These are phyloP conservation scores for Pythium chondricola DNA, from an alignment of 352 stramenopile species.

Conservation along the genomic window DNA sequence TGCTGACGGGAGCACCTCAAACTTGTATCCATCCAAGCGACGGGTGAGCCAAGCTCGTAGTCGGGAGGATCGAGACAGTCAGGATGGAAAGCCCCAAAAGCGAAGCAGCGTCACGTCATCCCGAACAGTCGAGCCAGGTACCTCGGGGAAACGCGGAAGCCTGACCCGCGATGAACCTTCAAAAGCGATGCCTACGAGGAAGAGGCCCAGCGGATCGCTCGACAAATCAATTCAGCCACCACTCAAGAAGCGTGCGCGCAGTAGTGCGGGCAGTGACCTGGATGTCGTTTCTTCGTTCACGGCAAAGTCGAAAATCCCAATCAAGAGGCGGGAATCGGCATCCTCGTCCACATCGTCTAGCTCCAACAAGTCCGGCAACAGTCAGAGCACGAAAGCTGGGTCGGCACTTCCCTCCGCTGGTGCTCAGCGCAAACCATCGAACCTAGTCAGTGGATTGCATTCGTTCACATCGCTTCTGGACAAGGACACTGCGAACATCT, in stretches of 20 bases:
- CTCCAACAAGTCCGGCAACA: conserved; percentile 31
- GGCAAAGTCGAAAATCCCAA: conserved; percentile 8
- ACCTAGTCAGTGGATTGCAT: conserved; percentile 68
- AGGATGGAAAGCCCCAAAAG: background rate
- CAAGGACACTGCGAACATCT: conserved; percentile 29
- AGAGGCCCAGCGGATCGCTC: background rate
- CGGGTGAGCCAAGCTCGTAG: conserved; percentile 6
- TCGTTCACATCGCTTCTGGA: conserved; percentile 69
- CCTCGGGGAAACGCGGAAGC: conserved; percentile 8
- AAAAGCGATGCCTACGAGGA: background rate
- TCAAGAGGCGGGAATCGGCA: too few species aligned
- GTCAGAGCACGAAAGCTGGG: too few species aligned
- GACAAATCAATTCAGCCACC: conserved; percentile 1
- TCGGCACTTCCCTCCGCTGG: too few species aligned
- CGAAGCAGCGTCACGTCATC: conserved; percentile 12
- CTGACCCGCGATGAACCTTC: conserved; percentile 1
- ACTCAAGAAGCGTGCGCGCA: background rate
- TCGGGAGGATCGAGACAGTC: too few species aligned
- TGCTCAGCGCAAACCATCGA: conserved; percentile 32
- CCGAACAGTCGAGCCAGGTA: conserved; percentile 2
- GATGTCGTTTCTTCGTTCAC: background rate
- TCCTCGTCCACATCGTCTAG: conserved; percentile 53
- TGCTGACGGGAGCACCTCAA: conserved; percentile 9
- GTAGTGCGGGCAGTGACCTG: too few species aligned
- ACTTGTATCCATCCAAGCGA: conserved; percentile 19